These are phyloP conservation scores for Microthyrium microscopicum DNA, from an alignment of 2,329 filamentous ascomycete genomes.

Conservation along the genomic window DNA sequence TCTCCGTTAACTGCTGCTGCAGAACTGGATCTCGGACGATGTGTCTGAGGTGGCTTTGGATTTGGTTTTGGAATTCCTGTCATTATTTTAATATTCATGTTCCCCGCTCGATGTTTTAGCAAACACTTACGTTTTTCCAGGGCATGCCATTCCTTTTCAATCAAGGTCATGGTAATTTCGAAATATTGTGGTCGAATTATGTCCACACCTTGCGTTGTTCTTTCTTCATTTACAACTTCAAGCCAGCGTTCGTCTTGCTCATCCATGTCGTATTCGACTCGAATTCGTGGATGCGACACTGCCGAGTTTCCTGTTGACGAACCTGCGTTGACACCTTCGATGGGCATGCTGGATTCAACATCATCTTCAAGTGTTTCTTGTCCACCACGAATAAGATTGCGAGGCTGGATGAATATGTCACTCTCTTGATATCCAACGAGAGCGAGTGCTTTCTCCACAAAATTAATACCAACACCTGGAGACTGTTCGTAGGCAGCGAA, in stretches of 20 bases:
- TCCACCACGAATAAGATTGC: constrained; percentile 46
- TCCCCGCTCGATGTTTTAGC: neutral
- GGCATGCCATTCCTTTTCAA: constrained; percentile 96
- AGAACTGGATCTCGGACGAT: constrained; percentile 80
- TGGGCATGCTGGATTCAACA: constrained; percentile 32
- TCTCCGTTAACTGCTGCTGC: constrained; percentile 93
- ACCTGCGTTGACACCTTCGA: constrained; percentile 1
- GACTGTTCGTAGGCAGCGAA: constrained; percentile 71
- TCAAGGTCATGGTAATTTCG: constrained; percentile 96
- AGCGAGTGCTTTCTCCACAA: constrained; percentile 92
- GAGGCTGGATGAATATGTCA: constrained; percentile 67
- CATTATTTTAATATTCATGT: neutral
- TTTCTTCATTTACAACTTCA: constrained; percentile 61
- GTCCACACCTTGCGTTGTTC: constrained; percentile 58
- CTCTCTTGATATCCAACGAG: constrained; percentile 93
- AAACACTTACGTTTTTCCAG: constrained; percentile 64
- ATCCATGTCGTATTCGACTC: constrained; percentile 98
- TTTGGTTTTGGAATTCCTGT: constrained; percentile 77
- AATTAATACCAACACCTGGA: constrained; percentile 68
- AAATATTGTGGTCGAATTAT: constrained; percentile 85
- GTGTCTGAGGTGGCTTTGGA: constrained; percentile 87
- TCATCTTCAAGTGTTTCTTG: constrained; percentile 48
- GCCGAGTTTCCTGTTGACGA: constrained; percentile 28
- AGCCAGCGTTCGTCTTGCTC: constrained; percentile 98
- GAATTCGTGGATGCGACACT: constrained; percentile 48